Evolutionary conservation across 495 filamentous ascomycete species (phyloP), one percentile per base, ranked within the genome.

Genomic region (Aspergillus sclerotiicarbonarius): DNA sequence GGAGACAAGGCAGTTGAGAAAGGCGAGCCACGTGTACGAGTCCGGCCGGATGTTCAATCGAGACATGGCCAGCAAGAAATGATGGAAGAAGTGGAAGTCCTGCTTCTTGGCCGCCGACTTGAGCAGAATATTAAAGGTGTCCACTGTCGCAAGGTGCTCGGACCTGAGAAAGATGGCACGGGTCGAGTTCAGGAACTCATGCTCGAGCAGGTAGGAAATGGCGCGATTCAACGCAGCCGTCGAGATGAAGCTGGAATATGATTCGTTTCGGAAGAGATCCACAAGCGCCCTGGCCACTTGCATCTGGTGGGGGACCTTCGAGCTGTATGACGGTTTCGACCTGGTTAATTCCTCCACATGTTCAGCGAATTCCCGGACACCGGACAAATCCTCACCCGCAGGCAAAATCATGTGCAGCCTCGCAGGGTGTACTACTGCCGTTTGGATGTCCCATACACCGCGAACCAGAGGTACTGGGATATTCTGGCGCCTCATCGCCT

Each of bases 41-140:
- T 79, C 73, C 16, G 80, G 78, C 8, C 61, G 58, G 46, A 82
- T 63, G 0, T 69, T 55, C 18, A 61, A 45, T 51, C 62, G 58
- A 12, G 61, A 43, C 77, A 82, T 80, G 20, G 50, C 45, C 6
- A 57, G 41, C 19, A 80, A 50, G 16, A 76, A 52, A 3, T 52
- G 35, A 9, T 60, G 62, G 37, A 80, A 81, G 4, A 54, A 59
- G 4, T 31, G 52, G 19, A 73, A 48, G 60, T 81, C 67, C 52
- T 73, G 74, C 32, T 62, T 66, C 33, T 53, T 56, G 33, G 77
- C 77, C 33, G 70, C 61, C 15, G 60, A 61, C 41, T 65, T 61
- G 32, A 82, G 59, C 18, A 82, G 56, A 21, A 81, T 71, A 33
- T 82, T 81, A 54, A 69, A 80, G 9, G 76, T 76, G 12, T 76